Evolutionary conservation across 768 basidiomycete species (phyloP).

Genomic region (Thelephora ganbajun): DNA sequence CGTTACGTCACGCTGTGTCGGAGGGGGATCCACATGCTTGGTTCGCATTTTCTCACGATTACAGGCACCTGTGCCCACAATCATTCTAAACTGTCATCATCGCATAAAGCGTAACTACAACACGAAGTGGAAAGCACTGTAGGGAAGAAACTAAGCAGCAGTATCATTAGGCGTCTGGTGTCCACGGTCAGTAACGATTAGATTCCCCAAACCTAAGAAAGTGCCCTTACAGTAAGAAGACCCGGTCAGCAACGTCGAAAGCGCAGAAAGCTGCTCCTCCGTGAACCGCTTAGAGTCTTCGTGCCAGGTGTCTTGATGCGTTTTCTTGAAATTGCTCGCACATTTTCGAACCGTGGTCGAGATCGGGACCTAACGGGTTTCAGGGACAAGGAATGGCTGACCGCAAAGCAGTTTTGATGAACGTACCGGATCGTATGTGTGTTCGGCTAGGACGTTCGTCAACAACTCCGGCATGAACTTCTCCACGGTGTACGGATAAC

Average conservation of each 20-base stretch:
- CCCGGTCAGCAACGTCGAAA: conserved; percentile 76
- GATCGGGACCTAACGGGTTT: conserved; percentile 49
- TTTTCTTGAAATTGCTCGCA: conserved; percentile 68
- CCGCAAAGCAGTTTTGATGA: not conserved
- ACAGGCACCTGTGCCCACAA: not conserved
- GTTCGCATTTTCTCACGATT: not conserved
- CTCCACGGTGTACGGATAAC: conserved; percentile 92
- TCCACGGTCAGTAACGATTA: not conserved
- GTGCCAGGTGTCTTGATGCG: conserved; percentile 83
- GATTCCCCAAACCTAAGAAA: not conserved
- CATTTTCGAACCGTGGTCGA: conserved; percentile 74
- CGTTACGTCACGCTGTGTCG: too few species aligned
- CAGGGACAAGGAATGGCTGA: not conserved
- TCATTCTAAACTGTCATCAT: not conserved
- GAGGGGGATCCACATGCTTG: not conserved
- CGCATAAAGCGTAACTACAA: not conserved
- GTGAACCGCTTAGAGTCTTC: conserved; percentile 79
- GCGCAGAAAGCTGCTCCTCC: conserved; percentile 68
- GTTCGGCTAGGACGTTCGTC: conserved; percentile 64
- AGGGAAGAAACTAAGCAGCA: not conserved
- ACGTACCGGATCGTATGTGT: conserved; percentile 73
- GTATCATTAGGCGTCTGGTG: conserved; percentile 9
- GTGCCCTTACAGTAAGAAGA: conserved; percentile 61
- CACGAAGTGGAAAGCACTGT: not conserved
- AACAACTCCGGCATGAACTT: conserved; percentile 85